phyloP scores from a whole-genome alignment of 2,329 filamentous ascomycete genomes.

The Dactylellina cionopaga region DNA sequence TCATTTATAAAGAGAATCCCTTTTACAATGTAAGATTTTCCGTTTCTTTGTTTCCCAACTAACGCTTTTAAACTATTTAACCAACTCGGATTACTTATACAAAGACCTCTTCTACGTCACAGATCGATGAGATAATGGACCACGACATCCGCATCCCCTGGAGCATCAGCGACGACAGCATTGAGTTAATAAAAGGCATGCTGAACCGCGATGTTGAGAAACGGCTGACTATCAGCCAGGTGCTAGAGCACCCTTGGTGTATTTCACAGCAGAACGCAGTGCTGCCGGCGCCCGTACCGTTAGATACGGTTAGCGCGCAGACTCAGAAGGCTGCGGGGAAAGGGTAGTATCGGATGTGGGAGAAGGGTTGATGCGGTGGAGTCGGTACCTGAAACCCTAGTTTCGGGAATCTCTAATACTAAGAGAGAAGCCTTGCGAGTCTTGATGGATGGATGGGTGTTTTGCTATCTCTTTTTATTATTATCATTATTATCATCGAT shows the following conservation, averaged over 20 bases:
- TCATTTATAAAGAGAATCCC: conserved; percentile 99
- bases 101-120: neutral
- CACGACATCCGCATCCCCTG: conserved; percentile 92
- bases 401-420: too few relatives aligned
- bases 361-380: conserved; percentile 29
- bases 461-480: too few relatives aligned
- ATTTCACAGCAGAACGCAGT: conserved; percentile 52
- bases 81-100: conserved; percentile 1
- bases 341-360: conserved; percentile 52
- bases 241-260: conserved; percentile 90
- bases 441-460: too few relatives aligned
- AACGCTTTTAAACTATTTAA: too few relatives aligned
- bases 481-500: too few relatives aligned
- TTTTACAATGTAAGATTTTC: conserved; percentile 76
- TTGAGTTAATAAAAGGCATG: conserved; percentile 91
- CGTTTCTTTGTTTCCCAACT: neutral
- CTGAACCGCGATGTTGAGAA: conserved; percentile 86
- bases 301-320: conserved; percentile 18
- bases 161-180: conserved; percentile 87
- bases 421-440: too few relatives aligned
- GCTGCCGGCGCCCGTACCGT: conserved; percentile 25
- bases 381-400: too few relatives aligned
- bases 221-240: conserved; percentile 85
- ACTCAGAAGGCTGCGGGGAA: conserved; percentile 48
- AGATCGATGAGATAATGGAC: conserved; percentile 97